Evolutionary conservation across 768 basidiomycete species (phyloP).

Genomic region (Rhizopogon vesiculosus): DNA sequence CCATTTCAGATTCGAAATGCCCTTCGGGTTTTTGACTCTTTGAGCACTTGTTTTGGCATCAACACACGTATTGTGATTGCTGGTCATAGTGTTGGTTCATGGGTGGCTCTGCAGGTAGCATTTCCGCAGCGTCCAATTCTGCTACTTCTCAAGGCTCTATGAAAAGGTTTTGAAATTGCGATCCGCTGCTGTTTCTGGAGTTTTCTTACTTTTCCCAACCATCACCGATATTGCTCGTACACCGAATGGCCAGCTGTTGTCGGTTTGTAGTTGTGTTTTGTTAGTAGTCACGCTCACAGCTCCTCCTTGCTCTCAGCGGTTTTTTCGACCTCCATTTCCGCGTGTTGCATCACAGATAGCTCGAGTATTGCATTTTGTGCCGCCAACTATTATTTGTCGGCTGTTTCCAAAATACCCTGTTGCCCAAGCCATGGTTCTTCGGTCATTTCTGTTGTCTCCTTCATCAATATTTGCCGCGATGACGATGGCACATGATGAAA

Average conservation of each 20-base stretch:
- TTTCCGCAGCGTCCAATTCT: slow-evolving; percentile 1
- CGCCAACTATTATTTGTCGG: slow-evolving; percentile 38
- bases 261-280: slow-evolving; percentile 35
- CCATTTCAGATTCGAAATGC: slow-evolving; percentile 49
- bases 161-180: slow-evolving; percentile 48
- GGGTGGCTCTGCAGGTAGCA: slow-evolving; percentile 57
- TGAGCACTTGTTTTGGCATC: slow-evolving; percentile 28
- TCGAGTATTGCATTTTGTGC: slow-evolving; percentile 31
- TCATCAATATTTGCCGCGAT: slow-evolving; percentile 48
- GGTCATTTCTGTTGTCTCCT: slow-evolving; percentile 47
- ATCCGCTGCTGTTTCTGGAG: slow-evolving; percentile 30
- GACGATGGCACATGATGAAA: slow-evolving; percentile 65
- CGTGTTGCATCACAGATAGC: slow-evolving; percentile 42
- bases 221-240: slow-evolving; percentile 57
- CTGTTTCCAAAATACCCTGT: slow-evolving; percentile 50
- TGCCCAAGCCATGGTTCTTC: slow-evolving; percentile 41
- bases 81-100: slow-evolving; percentile 72
- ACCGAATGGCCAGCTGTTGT: slow-evolving; percentile 57
- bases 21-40: slow-evolving; percentile 47
- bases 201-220: slow-evolving; percentile 69
- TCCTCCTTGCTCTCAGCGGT: slow-evolving; percentile 28
- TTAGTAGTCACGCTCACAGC: neutral
- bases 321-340: slow-evolving; percentile 45
- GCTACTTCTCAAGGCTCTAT: neutral
- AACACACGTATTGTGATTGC: slow-evolving; percentile 39